Base-by-base conservation (phyloP, 2,329 filamentous ascomycete species). In the Berkeleyomyces basicola region DNA sequence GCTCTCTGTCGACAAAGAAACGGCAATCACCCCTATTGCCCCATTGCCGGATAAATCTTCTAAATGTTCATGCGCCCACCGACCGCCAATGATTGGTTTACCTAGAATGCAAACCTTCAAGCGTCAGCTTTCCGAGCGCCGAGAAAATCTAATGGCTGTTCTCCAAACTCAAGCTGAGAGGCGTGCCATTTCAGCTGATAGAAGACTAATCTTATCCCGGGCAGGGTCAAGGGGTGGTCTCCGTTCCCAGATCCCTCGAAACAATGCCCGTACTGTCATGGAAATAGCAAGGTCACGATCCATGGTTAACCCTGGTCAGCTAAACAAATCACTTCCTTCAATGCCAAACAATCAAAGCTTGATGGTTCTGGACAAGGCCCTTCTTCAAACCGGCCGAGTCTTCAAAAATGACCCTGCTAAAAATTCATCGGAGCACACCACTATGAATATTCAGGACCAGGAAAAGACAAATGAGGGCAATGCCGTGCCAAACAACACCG, bases 31-130 rank as follows among this genome's bases (percentile, higher is more conserved):
- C 31, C 40, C 47, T 40, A 40, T 51, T 33, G 7, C 59, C 14
- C 49, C 47, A 37, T 23, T 49, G 10, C 47, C 59, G 7, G 16
- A 49, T 55, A 53, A 23, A 42, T 61, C 59, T 55, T 61, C 4
- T 36, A 40, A 42, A 55, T 61, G 44, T 31, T 61, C 53, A 49
- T 62, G 7, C 42, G 43, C 36, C 16, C 59, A 61, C 16, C 49
- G 39, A 16, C 36, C 51, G 16, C 59, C 59, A 33, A 62, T 51
- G n/a, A 42, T 64, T 49, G 86, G 86, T 14, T 75, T 96, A 44
- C 88, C 90, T 46, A 82, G 89, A 58, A 78, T 84, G 3, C 82
- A 86, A 68, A 95, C 89, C 0, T 90, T 95, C 74, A 87, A 85
- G 72, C 82, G 90, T 68, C 89, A 92, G 72, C 82, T 87, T 70